Base-by-base conservation (phyloP, 441 rosid species). In the Aleurites moluccanus region DNA sequence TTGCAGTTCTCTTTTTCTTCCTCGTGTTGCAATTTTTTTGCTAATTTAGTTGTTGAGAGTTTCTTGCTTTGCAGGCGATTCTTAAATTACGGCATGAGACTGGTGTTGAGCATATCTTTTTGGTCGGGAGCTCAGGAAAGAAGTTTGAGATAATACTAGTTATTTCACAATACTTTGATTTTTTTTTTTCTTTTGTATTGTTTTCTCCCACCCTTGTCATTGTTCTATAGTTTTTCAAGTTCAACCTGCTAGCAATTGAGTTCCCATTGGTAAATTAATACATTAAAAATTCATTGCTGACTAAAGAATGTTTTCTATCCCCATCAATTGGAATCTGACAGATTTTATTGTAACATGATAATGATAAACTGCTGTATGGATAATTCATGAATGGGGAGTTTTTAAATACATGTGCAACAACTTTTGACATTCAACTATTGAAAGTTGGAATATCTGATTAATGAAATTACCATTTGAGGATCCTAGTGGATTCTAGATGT, bases 71-170 rank as follows among this genome's bases (percentile, higher is more conserved):
- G 80, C 91, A 93, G 99, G 92, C 97, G 72, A 87, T 93, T 85
- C 88, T 96, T 77, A 96, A 88, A 80, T 86, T 96, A 85, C 89
- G 81, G 72, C 98, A 96, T 71, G 99, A 89, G 80, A 82, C 88
- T 52, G 87, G 87, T 77, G 92, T 90, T 75, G 98, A 96, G 79
- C 97, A 96, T 81, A 76, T 88, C 73, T 93, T 91, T 85, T 83
- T 96, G 76, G 88, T 96, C 76, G 86, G 83, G 61, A 90, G 80
- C 82, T 84, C 96, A 52, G 94, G 93, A 75, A 88, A 91, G 75
- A 85, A 88, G 80, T 89, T 91, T 78, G 91, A 93, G 76, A 78
- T 92, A 64, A 80, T 87, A 85, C 89, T 96, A 80, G 99, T 96
- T 88, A 42, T 70, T 64, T 60, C 25, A 21, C 35, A 28, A 49